Evolutionary conservation across 805 yeast genomes (phyloP).

Genomic region (Wickerhamiella allomyrinae): DNA sequence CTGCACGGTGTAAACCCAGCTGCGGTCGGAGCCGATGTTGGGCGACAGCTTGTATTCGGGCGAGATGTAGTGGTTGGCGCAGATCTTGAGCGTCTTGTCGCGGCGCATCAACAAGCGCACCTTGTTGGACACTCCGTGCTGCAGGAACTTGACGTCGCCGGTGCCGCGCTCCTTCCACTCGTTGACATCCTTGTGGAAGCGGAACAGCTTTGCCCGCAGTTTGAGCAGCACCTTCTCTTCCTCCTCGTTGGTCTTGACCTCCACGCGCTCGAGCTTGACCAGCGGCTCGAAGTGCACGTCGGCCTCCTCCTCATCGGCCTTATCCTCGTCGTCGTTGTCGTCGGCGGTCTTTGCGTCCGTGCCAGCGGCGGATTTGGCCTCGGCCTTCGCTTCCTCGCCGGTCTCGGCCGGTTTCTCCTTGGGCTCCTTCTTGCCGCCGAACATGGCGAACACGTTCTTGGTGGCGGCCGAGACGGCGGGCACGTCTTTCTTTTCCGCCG

Average conservation of each 20-base stretch:
- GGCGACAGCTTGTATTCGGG: conserved; percentile 76
- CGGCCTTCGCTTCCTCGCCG: conserved; percentile 26
- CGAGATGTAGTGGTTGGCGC: conserved; percentile 80
- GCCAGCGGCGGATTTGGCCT: conserved; percentile 5
- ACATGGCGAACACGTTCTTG: conserved; percentile 74
- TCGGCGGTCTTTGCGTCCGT: conserved; percentile 26
- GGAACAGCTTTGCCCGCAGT: conserved; percentile 88
- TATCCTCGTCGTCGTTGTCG: conserved; percentile 30
- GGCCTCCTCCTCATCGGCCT: conserved; percentile 52
- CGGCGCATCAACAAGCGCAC: conserved; percentile 95
- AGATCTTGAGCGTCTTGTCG: conserved; percentile 93
- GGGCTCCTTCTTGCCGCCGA: conserved; percentile 77
- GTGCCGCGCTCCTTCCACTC: conserved; percentile 99
- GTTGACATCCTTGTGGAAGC: conserved; percentile 42
- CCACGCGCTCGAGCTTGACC: conserved; percentile 89
- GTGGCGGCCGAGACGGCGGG: conserved; percentile 4
- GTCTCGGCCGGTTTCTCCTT: conserved; percentile 29
- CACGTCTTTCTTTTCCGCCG: conserved; percentile 19
- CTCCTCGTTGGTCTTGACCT: conserved; percentile 90
- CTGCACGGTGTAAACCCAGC: conserved; percentile 93
- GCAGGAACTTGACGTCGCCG: conserved; percentile 90
- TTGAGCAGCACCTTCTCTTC: conserved; percentile 71
- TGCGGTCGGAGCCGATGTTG: conserved; percentile 92
- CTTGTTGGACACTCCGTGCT: conserved; percentile 71
- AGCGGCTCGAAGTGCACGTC: conserved; percentile 94